These are phyloP conservation scores for Microdochium trichocladiopsis DNA, from an alignment of 2,329 filamentous ascomycete species.

Conservation along the genomic window DNA sequence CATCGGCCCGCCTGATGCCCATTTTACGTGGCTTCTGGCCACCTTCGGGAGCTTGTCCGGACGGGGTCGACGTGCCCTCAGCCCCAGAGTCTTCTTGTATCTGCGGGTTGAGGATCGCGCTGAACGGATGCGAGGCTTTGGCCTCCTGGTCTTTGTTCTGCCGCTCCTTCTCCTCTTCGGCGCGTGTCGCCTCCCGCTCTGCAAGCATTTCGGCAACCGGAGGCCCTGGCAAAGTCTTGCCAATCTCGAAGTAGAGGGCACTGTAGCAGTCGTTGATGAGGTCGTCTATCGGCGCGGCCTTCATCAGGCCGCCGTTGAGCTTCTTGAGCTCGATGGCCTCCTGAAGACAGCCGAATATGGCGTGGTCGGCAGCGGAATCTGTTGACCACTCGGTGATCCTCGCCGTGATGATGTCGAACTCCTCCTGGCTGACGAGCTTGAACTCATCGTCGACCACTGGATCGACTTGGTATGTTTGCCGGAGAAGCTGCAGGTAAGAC, in stretches of 20 bases:
- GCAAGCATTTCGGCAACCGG: constrained; percentile 38
- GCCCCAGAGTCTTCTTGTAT: constrained; percentile 29
- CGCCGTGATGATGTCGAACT: constrained; percentile 50
- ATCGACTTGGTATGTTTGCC: constrained; percentile 37
- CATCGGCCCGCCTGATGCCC: constrained; percentile 47
- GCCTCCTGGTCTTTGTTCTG: constrained; percentile 23
- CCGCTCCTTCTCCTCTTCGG: constrained; percentile 25
- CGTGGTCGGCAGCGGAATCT: constrained; percentile 25
- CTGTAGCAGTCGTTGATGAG: constrained; percentile 89
- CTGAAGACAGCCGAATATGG: constrained; percentile 46
- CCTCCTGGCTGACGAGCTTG: constrained; percentile 44
- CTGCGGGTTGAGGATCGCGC: constrained; percentile 33
- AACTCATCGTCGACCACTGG: constrained; percentile 45
- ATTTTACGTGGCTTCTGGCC: constrained; percentile 31
- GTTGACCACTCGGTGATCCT: constrained; percentile 49
- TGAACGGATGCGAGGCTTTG: constrained; percentile 28
- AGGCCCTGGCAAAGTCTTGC: constrained; percentile 47
- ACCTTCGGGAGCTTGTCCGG: constrained; percentile 25
- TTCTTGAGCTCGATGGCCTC: constrained; percentile 55
- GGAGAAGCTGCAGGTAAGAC: constrained; percentile 46
- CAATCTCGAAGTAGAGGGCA: constrained; percentile 62
- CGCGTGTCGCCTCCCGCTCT: constrained; percentile 29
- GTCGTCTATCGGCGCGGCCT: constrained; percentile 79
- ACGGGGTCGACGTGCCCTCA: constrained; percentile 13
- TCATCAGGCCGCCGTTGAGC: constrained; percentile 83